Evolutionary conservation across 2,329 filamentous ascomycete species (phyloP), one percentile per base, ranked within the genome.

Genomic region (Stemphylium beticola): DNA sequence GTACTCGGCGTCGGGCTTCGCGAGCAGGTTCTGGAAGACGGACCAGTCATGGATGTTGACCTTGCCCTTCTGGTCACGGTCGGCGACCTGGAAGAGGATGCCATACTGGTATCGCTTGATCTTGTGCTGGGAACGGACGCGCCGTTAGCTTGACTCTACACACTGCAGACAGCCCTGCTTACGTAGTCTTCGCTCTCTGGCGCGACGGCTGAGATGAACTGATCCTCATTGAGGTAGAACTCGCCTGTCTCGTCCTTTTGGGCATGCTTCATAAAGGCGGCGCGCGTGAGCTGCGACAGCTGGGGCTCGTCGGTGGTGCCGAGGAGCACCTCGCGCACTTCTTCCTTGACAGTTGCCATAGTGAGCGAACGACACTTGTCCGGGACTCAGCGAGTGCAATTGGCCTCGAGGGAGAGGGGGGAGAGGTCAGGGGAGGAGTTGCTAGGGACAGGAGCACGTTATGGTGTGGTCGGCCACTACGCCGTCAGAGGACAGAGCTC

Each of bases 1-100:
- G 79, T 99, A 99, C 80, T 99, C 95, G 75, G 95, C 95, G 73
- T 98, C 95, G 58, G 95, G 90, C 79, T 97, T 98, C 65, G 84
- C 83, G 55, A 99, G 87, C 60, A 99, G 85, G 80, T 96, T 96
- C 79, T 97, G 91, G 77, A 98, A 99, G 61, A 90, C 89, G 41
- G 85, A 87, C 92, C 93, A 99, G 79, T 99, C 95, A 56, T 87
- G 82, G 49, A 98, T 80, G 66, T 81, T 90, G 65, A 99, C 82
- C 66, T 85, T 87, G 60, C 93, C 93, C 39, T 81, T 81, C 64
- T 82, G 84, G 62, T 85, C 86, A 67, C 91, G 87, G 77, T 99
- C 95, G 67, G 95, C 95, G 54, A 99, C 90, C 61, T 83, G 82
- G 78, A 99, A 99, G 42, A 99, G 89, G 71, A 99, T 90, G 47